A percentile compares a stretch with the other conserved stretches of the same genome.
These are phyloP conservation scores for Penicillium frequentans DNA, from an alignment of 2,329 filamentous ascomycete species.

Conservation along the genomic window DNA sequence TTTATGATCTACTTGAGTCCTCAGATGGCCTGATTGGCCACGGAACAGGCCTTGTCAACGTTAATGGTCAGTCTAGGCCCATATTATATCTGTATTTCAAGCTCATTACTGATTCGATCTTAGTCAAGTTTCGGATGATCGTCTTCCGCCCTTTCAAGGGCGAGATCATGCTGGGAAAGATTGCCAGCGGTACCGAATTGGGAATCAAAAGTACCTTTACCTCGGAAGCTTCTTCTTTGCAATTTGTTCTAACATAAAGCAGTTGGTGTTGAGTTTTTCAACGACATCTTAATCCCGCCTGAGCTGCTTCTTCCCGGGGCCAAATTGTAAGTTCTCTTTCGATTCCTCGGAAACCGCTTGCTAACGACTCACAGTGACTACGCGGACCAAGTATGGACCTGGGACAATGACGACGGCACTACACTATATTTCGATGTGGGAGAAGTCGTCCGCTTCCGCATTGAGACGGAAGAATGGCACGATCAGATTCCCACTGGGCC, in stretches of 20 bases:
- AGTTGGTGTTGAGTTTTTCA: slow-evolving; percentile 90
- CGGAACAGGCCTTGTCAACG: slow-evolving; percentile 86
- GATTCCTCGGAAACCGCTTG: slow-evolving; percentile 4
- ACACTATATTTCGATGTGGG: slow-evolving; percentile 85
- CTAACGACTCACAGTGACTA: slow-evolving; percentile 58
- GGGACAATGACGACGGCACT: slow-evolving; percentile 70
- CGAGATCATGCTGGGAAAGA: slow-evolving; percentile 83
- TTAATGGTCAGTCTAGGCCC: slow-evolving; percentile 66
- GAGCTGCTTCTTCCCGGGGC: slow-evolving; percentile 73
- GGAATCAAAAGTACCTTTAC: slow-evolving; percentile 64
- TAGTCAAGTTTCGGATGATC: slow-evolving; percentile 88
- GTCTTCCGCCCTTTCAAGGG: slow-evolving; percentile 96
- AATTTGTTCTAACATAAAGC: slow-evolving; percentile 12
- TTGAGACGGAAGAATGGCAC: slow-evolving; percentile 86
- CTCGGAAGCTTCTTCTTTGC: background rate
- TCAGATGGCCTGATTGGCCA: slow-evolving; percentile 94
- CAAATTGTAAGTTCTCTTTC: slow-evolving; percentile 62
- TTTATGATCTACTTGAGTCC: slow-evolving; percentile 85
- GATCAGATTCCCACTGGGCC: slow-evolving; percentile 77
- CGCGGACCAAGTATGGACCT: slow-evolving; percentile 79
- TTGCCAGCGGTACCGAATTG: slow-evolving; percentile 69
- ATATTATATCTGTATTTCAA: background rate
- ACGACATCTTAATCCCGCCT: slow-evolving; percentile 80
- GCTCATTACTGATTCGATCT: slow-evolving; percentile 2
- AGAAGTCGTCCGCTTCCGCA: slow-evolving; percentile 82